Base-by-base conservation (phyloP, 2,329 filamentous ascomycete species). In the Cordyceps pruinosa region DNA sequence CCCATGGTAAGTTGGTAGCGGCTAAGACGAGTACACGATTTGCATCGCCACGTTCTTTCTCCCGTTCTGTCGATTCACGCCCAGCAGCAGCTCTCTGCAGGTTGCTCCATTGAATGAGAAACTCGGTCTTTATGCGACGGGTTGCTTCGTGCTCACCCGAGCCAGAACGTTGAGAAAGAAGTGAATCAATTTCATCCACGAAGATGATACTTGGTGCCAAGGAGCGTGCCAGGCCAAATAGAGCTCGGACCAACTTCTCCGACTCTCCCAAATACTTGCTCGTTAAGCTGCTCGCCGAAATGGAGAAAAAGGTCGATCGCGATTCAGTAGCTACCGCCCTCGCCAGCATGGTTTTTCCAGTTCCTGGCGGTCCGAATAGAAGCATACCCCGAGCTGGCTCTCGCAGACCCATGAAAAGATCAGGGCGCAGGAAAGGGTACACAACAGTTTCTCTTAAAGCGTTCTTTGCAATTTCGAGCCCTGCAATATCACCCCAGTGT, bases 281-380 rank as follows among this genome's bases (percentile, higher is more conserved):
- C 1, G 93, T 97, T 62, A 99, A 75, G 64, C 89, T 96, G 68
- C 90, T 96, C 17, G 94, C 91, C 5, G 91, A 96, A 57, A 99
- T 96, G 15, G 92, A 95, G 73, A 99, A 97, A 73, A 97, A 99
- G 0, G 95, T 96, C 12, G 90, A 96, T 65, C 86, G 88, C 2
- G 90, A 96, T 71, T 99, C 94, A 0, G 94, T 97, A 1, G 94
- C 94, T 1, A 97, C 93, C n/a, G 71, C 91, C 61, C 94, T 84
- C 10, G 94, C 94, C 37, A 99, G 77, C 94, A 99, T 99, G 0
- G 94, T 99, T 72, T 99, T 99, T 53, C 94, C 94, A 0, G 94
- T 99, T n/a, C 94, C 94, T 0, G 94, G 94, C 1, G 94, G 94
- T 0, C 94, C 94, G 68, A 99, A 99, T 1, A 99, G 79, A 1